Evolutionary conservation across 2,329 filamentous ascomycete genomes (phyloP), one percentile per base, ranked within the genome.

Genomic region (Clarireedia hainanense): DNA sequence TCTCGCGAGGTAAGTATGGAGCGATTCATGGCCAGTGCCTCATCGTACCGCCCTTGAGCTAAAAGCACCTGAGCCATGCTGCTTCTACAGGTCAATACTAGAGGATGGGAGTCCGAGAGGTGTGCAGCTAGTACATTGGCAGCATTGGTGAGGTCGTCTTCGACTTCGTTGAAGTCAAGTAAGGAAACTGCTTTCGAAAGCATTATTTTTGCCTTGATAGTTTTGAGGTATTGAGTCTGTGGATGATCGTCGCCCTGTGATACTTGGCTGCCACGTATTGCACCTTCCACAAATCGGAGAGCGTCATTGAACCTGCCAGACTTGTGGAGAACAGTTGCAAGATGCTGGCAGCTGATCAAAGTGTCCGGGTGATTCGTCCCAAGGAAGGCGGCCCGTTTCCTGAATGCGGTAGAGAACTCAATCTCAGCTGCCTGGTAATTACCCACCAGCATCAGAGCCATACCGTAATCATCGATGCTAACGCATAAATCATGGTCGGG

Each of bases 291-390:
- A 48, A 60, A 62, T 10, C 58, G 56, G 14, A 62, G 42, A 17
- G 58, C 63, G 47, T 65, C 63, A 15, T 60, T 56, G 15, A 58
- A 57, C 39, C 61, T 61, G 5, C 64, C 63, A 40, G 61, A 56
- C 39, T 56, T 47, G 24, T 53, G 57, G 26, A 65, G 45, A 27
- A 64, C 58, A 27, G 57, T 53, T 12, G 64, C 59, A 7, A 65
- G 51, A 30, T 61, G 52, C 39, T 64, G 63, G 34, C 48, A 61
- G 46, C 63, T 65, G 4, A 60, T 51, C 27, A 65, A 55, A 20
- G 64, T 65, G 24, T 63, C 62, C 10, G 53, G 52, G 52, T 64
- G 58, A 10, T 59, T 60, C n/a, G 52, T 57, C 20, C 63, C 64
- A 7, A 64, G 36, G 26, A 47, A 54, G 17, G 54, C 37, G 12